Evolutionary conservation across 768 basidiomycete species (phyloP), one percentile per base, ranked within the genome.

Genomic region (Auricularia sp.): DNA sequence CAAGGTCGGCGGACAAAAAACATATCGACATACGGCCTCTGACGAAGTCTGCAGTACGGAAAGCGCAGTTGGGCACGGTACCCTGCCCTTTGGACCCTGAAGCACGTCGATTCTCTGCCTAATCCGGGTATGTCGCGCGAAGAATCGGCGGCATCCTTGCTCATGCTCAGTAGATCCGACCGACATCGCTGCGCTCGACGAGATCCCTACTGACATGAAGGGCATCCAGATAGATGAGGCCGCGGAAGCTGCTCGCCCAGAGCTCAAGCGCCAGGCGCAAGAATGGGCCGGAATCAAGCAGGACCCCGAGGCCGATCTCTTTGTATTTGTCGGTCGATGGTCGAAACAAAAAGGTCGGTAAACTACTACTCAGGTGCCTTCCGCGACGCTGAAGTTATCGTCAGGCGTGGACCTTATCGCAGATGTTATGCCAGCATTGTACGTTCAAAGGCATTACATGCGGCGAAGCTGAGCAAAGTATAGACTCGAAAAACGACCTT

Each of bases 321-420:
- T 97, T 72, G 94, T 97, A 67, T 96, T 97, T 75, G 94, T 97
- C 67, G 94, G 94, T 72, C 88, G 94, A 67, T 97, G 94, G 94
- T 97, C 94, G 4, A 97, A 96, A 75, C 94, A 97, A 75, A 97
- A 97, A 76, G 94, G 47, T 23, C 18, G n/a, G n/a, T 36, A 16
- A 16, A 51, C 35, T 64, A 44, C 11, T 21, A 21, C 47, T 51
- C 21, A 29, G 29, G 29, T 29, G 29, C 29, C 29, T 29, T 29
- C 29, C 29, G 29, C 29, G 29, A 29, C 29, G 29, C 29, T 29
- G 29, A 29, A 29, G 29, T 29, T 29, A 29, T 16, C 18, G 5
- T 11, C 5, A 51, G 47, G 91, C 76, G 93, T 97, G n/a, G 94
- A 97, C 77, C 79, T 97, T 53, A 97, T 97, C 68, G 94, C 94